phyloP scores from a whole-genome alignment of 2,329 filamentous ascomycete genomes.

The Dactylellina sp. region DNA sequence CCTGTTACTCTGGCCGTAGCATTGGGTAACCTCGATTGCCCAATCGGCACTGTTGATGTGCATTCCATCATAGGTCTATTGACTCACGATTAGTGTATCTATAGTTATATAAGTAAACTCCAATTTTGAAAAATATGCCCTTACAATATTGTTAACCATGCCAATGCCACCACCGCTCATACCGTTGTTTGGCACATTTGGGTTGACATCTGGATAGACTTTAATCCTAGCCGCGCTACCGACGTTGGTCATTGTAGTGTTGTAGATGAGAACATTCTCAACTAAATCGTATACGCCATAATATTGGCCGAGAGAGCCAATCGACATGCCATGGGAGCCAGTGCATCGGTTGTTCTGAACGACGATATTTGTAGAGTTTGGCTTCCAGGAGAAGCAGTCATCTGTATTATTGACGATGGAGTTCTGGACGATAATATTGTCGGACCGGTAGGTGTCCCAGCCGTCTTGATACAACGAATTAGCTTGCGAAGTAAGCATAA shows the following conservation, averaged over 20 bases:
- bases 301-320: conserved; percentile 79
- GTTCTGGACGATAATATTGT: conserved; percentile 75
- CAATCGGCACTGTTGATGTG: conserved; percentile 72
- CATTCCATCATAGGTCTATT: conserved; percentile 72
- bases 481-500: too few species aligned
- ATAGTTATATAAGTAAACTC: too few species aligned
- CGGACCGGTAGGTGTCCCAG: conserved; percentile 73
- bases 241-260: conserved; percentile 71
- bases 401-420: conserved; percentile 74
- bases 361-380: conserved; percentile 76
- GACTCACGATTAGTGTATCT: too few species aligned
- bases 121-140: too few species aligned
- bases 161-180: conserved; percentile 75
- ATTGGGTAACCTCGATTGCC: conserved; percentile 72
- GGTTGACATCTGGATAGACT: conserved; percentile 74
- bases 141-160: conserved; percentile 71
- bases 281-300: conserved; percentile 74
- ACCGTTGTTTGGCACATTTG: conserved; percentile 71
- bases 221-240: conserved; percentile 76
- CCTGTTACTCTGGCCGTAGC: conserved; percentile 70
- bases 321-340: conserved; percentile 77
- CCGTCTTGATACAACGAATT: conserved; percentile 68
- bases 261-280: conserved; percentile 75
- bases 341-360: conserved; percentile 76
- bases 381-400: conserved; percentile 79